A percentile compares a stretch with the other conserved stretches of the same genome.
These are phyloP conservation scores for Strobilomyces confusus DNA, from an alignment of 768 basidiomycete species.

Conservation along the genomic window DNA sequence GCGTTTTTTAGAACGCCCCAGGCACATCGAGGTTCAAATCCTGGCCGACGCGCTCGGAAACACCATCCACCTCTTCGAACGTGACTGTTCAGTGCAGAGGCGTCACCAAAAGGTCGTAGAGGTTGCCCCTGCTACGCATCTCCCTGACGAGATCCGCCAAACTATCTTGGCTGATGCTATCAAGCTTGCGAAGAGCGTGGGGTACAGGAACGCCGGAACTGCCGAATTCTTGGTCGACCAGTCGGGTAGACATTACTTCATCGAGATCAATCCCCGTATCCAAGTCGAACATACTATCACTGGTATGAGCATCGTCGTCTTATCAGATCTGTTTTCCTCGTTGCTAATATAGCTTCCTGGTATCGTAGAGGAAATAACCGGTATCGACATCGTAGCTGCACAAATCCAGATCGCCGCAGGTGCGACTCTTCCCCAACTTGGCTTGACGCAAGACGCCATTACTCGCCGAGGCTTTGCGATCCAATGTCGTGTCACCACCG, in stretches of 20 bases:
- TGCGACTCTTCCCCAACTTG: slow-evolving; percentile 91
- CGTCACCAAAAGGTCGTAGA: slow-evolving; percentile 99
- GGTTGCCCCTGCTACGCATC: slow-evolving; percentile 93
- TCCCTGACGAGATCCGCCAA: slow-evolving; percentile 86
- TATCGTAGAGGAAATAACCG: slow-evolving; percentile 91
- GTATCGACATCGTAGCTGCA: slow-evolving; percentile 97
- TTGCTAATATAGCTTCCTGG: background rate
- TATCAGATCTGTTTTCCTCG: background rate
- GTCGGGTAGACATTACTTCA: slow-evolving; percentile 96
- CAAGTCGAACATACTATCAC: slow-evolving; percentile 99
- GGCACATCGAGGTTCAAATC: slow-evolving; percentile 97
- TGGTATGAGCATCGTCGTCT: slow-evolving; percentile 42
- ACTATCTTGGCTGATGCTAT: slow-evolving; percentile 89
- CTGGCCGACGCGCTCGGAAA: slow-evolving; percentile 91
- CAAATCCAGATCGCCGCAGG: slow-evolving; percentile 99
- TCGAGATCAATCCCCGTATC: slow-evolving; percentile 99
- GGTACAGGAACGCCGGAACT: slow-evolving; percentile 95
- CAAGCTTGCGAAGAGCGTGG: slow-evolving; percentile 89
- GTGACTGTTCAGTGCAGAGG: slow-evolving; percentile 97
- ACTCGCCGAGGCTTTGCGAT: slow-evolving; percentile 96
- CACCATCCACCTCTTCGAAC: slow-evolving; percentile 96
- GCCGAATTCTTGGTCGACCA: slow-evolving; percentile 98
- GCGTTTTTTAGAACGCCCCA: slow-evolving; percentile 92
- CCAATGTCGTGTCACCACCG: slow-evolving; percentile 97
- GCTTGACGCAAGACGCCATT: slow-evolving; percentile 93